Evolutionary conservation across 2,329 filamentous ascomycete genomes (phyloP).

Genomic region (Microsporum audouinii): DNA sequence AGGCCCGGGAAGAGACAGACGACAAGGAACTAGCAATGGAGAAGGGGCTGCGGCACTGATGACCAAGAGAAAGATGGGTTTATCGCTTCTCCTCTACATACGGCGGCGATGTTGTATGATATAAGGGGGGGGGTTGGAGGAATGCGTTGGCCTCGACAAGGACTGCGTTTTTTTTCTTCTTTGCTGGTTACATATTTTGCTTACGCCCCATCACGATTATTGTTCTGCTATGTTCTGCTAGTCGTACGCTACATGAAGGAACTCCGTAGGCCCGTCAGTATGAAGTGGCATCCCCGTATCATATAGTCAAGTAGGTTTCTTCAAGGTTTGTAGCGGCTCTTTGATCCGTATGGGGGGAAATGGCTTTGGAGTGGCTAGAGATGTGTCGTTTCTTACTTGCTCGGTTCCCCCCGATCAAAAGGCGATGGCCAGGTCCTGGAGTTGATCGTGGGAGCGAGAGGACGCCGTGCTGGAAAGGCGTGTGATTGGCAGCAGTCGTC

Average conservation of each 20-base stretch:
- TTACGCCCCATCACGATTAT: slow-evolving; percentile 4
- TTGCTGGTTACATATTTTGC: slow-evolving; percentile 2
- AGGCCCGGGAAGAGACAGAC: background rate
- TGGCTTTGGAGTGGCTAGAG: background rate
- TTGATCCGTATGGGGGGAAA: background rate
- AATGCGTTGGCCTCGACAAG: slow-evolving; percentile 4
- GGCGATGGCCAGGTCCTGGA: background rate
- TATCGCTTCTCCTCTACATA: background rate
- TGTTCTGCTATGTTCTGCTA: background rate
- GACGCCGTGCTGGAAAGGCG: background rate
- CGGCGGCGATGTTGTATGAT: background rate
- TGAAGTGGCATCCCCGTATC: background rate
- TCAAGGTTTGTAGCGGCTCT: background rate
- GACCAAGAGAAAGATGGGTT: background rate
- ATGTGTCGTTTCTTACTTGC: slow-evolving; percentile 1
- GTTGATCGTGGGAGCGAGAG: background rate
- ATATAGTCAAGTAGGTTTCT: background rate
- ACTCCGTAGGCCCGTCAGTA: slow-evolving; percentile 2
- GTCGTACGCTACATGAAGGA: slow-evolving; percentile 1
- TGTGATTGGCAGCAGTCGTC: slow-evolving; percentile 3
- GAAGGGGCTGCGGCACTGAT: background rate
- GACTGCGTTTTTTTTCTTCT: background rate
- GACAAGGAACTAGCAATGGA: background rate
- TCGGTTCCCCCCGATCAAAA: background rate
- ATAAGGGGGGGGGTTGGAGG: background rate